phyloP scores from a whole-genome alignment of 768 basidiomycete species.

The Collybiopsis luxurians region DNA sequence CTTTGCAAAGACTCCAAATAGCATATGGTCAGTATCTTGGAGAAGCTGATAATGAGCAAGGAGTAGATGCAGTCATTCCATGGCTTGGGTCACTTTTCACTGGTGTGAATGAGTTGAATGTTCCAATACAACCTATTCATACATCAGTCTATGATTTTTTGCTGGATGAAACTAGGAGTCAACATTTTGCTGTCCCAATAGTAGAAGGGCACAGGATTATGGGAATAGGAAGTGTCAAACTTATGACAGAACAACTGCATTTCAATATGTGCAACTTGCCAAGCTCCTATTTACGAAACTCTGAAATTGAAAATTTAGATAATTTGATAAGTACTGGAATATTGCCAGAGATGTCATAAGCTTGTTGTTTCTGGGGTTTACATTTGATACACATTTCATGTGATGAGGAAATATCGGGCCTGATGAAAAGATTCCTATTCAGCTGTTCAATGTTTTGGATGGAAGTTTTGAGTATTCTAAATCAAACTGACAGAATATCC shows the following conservation, averaged over 20 bases:
- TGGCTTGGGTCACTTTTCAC: background rate
- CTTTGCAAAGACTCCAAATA: background rate
- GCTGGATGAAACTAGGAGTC: background rate
- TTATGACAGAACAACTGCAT: too few species aligned
- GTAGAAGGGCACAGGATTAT: background rate
- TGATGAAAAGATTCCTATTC: background rate
- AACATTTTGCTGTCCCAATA: background rate
- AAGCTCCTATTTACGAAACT: background rate
- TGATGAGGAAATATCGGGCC: background rate
- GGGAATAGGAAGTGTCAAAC: background rate
- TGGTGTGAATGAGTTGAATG: background rate
- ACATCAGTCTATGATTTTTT: background rate
- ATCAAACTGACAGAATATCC: background rate
- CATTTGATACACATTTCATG: background rate
- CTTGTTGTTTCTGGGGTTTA: background rate
- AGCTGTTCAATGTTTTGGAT: background rate
- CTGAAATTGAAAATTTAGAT: background rate
- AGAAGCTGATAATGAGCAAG: background rate
- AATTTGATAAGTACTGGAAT: background rate
- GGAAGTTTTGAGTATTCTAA: background rate
- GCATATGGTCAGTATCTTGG: too few species aligned
- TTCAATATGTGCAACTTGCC: background rate
- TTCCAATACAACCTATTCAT: background rate
- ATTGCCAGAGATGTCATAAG: background rate
- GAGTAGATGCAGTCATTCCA: background rate